Evolutionary conservation across 176 grass and related monocot genomes (phyloP).

Genomic region (Phoenix roebelenii): DNA sequence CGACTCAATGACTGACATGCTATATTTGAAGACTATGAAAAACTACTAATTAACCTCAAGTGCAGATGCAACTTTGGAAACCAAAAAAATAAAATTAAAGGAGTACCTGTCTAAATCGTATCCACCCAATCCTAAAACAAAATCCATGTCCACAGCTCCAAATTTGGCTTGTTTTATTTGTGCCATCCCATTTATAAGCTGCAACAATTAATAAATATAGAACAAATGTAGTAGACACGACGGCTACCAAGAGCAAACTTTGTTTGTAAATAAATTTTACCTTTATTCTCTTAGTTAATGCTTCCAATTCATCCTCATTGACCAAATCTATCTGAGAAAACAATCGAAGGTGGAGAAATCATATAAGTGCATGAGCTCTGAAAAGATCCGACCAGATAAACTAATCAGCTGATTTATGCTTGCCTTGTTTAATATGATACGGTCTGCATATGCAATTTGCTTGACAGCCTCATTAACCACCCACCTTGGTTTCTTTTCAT

Average conservation of each 20-base stretch:
- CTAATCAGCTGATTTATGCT: conserved; percentile 8
- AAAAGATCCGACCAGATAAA: background rate
- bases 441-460: conserved; percentile 63
- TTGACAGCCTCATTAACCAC: conserved; percentile 74
- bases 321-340: conserved; percentile 47
- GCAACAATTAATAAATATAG: conserved; percentile 1
- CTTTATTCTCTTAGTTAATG: conserved; percentile 61
- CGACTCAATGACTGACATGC: background rate
- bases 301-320: conserved; percentile 38
- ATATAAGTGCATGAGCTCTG: conserved; percentile 9
- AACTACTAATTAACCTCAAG: no score
- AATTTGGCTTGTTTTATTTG: conserved; percentile 34
- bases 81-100: background rate
- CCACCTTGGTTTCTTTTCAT: conserved; percentile 72
- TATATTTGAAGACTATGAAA: background rate
- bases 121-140: conserved; percentile 62
- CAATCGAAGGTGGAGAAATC: conserved; percentile 2
- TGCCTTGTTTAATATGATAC: conserved; percentile 56
- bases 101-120: conserved; percentile 55
- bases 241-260: background rate
- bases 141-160: conserved; percentile 64
- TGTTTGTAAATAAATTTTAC: conserved; percentile 18
- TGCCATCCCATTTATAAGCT: conserved; percentile 67
- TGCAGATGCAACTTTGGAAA: no score
- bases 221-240: no score